These are phyloP conservation scores for Diaporthe vexans DNA, from an alignment of 2,329 filamentous ascomycete species.

Conservation along the genomic window DNA sequence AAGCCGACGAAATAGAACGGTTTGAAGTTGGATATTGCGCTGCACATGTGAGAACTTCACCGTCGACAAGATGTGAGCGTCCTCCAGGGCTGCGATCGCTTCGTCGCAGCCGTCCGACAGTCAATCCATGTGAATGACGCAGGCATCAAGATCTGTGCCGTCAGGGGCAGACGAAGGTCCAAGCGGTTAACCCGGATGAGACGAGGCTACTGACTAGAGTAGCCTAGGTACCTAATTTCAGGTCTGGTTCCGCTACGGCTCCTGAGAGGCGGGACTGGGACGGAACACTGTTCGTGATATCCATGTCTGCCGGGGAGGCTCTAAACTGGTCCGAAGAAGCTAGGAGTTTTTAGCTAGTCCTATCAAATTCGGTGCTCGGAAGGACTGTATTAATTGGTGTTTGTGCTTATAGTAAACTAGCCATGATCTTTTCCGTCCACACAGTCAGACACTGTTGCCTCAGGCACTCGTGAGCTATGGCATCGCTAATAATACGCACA, in stretches of 20 bases:
- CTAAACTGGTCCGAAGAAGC: background rate
- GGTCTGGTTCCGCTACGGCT: background rate
- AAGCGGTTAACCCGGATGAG: background rate
- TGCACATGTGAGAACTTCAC: too few relatives aligned
- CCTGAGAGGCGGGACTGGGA: background rate
- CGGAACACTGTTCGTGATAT: background rate
- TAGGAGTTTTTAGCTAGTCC: too few relatives aligned
- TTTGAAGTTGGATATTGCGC: background rate
- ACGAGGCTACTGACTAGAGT: slow-evolving; percentile 12
- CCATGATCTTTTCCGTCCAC: background rate
- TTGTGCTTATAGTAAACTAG: too few relatives aligned
- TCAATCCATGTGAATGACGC: background rate
- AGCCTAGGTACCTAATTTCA: too few relatives aligned
- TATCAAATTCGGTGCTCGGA: too few relatives aligned
- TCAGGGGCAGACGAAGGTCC: background rate
- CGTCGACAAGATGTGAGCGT: background rate
- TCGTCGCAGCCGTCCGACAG: too few relatives aligned
- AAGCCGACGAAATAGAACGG: background rate
- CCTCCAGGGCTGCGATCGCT: too few relatives aligned
- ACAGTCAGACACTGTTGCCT: background rate
- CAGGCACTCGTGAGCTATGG: background rate
- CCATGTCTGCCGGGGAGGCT: too few relatives aligned
- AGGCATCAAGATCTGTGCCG: background rate
- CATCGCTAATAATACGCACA: too few relatives aligned
- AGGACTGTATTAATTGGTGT: too few relatives aligned